Evolutionary conservation across 352 stramenopile species (phyloP), one percentile per base, ranked within the genome.

Genomic region (Aphanomyces euteiches): DNA sequence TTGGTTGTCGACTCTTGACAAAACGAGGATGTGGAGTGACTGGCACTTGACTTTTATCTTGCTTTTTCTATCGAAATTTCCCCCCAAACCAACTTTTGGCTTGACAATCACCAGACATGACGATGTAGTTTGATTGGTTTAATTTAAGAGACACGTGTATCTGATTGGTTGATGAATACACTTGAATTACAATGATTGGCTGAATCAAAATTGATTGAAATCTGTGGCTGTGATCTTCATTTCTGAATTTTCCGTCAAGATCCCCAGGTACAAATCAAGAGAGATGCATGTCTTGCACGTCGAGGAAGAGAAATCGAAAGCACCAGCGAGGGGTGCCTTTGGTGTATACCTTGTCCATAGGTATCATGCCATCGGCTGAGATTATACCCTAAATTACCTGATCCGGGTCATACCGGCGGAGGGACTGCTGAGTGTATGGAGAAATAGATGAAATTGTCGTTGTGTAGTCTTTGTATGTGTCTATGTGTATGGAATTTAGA

Each of bases 281-380:
- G n/a, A 10, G 50, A 34, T 19, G 50, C 8, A 38, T 13, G 8
- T 34, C n/a, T 19, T 58, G 8, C 50, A 21, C 7, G 50, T n/a
- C n/a, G 50, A 19, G n/a, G n/a, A 58, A 58, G 50, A 10, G 50
- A 58, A 19, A 53, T 58, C 69, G 54, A 60, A 75, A 80, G 72
- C 81, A 86, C 73, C 81, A 86, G 81, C 81, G 81, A 85, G 79
- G 81, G 81, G 81, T 86, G 79, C 78, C 79, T 77, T 73, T 72
- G 69, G 77, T 63, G 65, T 78, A 78, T 83, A 73, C 74, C 82
- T 77, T 3, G 78, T 81, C 82, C 77, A 70, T 70, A 50, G 64
- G 43, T 66, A 75, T 81, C 74, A 59, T 77, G 73, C 77, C 72
- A 66, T 70, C 67, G 79, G 78, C 79, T 85, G 80, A 85, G 79